phyloP scores from a whole-genome alignment of 169 alveolate species.

The Hepatocystis sp. region DNA sequence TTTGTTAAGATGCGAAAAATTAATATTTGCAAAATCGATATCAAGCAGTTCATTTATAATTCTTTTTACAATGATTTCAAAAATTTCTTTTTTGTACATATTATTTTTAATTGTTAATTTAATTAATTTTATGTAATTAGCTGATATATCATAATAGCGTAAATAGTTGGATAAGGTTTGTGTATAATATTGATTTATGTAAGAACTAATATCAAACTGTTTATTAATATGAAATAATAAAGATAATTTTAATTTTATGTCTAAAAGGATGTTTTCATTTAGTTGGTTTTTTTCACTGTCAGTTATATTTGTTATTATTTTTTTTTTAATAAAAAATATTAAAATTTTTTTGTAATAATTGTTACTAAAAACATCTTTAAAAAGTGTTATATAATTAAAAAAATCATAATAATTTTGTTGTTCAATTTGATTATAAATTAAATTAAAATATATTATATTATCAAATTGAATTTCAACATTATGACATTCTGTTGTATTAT shows the following conservation, averaged over 20 bases:
- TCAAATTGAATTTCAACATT: constrained; percentile 38
- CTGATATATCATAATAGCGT: constrained; percentile 13
- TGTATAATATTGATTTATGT: constrained; percentile 19
- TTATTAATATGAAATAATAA: constrained; percentile 54
- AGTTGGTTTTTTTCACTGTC: constrained; percentile 16
- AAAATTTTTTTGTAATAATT: constrained; percentile 44
- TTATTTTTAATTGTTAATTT: constrained; percentile 32
- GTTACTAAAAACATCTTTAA: constrained; percentile 30
- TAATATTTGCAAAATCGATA: constrained; percentile 12
- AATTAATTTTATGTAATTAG: constrained; percentile 37
- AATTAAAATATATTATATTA: constrained; percentile 39
- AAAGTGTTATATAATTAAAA: constrained; percentile 32
- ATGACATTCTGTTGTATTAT: constrained; percentile 18
- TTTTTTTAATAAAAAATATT: constrained; percentile 49
- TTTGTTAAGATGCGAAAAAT: constrained; percentile 21
- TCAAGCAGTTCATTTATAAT: constrained; percentile 24
- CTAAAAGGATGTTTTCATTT: constrained; percentile 13
- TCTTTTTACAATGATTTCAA: constrained; percentile 29
- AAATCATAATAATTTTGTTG: constrained; percentile 1
- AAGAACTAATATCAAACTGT: constrained; percentile 36
- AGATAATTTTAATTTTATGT: constrained; percentile 23
- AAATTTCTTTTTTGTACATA: constrained; percentile 63
- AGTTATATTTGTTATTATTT: constrained; percentile 4
- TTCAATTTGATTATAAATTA: constrained; percentile 3
- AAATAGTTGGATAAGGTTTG: constrained; percentile 17